These are phyloP conservation scores for Phytophthora chlamydospora DNA, from an alignment of 352 stramenopile species.

Conservation along the genomic window DNA sequence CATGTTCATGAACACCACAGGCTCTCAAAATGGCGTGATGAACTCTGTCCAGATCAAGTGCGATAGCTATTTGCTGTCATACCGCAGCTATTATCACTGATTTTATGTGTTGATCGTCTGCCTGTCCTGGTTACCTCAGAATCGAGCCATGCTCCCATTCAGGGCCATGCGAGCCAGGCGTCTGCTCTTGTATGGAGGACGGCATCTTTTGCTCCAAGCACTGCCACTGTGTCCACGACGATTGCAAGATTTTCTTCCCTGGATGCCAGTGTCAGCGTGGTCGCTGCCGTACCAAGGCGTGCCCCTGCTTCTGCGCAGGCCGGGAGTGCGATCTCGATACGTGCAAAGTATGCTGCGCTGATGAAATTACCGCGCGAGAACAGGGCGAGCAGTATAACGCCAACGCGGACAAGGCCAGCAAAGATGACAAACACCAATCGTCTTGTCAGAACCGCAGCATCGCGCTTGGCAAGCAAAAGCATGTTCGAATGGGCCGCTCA, in stretches of 20 bases:
- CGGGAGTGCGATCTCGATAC: conserved; percentile 95
- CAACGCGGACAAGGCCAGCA: conserved; percentile 14
- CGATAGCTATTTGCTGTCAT: conserved; percentile 1
- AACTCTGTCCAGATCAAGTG: conserved; percentile 65
- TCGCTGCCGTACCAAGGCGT: conserved; percentile 86
- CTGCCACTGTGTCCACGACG: conserved; percentile 80
- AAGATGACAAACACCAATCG: conserved; percentile 34
- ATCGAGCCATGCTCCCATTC: conserved; percentile 90
- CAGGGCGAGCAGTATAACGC: conserved; percentile 23
- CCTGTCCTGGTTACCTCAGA: conserved; percentile 21
- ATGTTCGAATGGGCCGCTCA: conserved; percentile 82
- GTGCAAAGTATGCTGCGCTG: conserved; percentile 79
- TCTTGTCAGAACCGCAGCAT: conserved; percentile 78
- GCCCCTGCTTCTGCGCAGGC: conserved; percentile 89
- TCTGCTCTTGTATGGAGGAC: conserved; percentile 89
- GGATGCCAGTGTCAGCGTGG: conserved; percentile 90
- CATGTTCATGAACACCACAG: conserved; percentile 19
- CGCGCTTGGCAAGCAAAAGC: conserved; percentile 55
- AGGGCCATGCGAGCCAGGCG: conserved; percentile 81
- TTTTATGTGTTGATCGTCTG: not conserved
- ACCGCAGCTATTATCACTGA: not conserved
- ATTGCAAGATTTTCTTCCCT: conserved; percentile 88
- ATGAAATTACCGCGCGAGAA: conserved; percentile 45
- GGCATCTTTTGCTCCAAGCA: conserved; percentile 93
- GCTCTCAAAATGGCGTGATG: conserved; percentile 45